Base-by-base conservation (phyloP, 129 eudicot genomes). In the Pseudognaphalium luteoalbum region DNA sequence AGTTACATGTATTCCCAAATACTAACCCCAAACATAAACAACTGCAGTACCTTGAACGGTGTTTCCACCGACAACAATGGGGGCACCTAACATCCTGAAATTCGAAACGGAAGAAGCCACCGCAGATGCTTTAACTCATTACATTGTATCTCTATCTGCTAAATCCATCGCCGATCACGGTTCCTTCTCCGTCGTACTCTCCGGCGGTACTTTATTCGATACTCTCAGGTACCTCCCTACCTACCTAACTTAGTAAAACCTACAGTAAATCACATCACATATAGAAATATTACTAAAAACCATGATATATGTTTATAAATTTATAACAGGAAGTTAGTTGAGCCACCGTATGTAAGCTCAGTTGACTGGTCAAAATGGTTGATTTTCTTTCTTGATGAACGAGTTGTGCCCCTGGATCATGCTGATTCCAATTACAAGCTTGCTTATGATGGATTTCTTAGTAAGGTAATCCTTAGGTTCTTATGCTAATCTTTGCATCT, bases 171-270 rank as follows among this genome's bases (percentile, higher is more conserved):
- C 78, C 7, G 82, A 74, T 50, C 84, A 90, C 50, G 92, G 91
- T 21, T 83, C 89, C 32, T 92, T 92, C 86, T 85, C 96, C 1
- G 88, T 92, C 44, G 90, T 89, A 50, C 82, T 91, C 42, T 89
- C 97, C 56, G 97, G 97, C 6, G 97, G 97, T 42, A 67, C 96
- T 22, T 74, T 92, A 16, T 85, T 92, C 41, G 88, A 92, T 68
- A 87, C 96, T n/a, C 66, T 61, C 35, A 61, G 66, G 66, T 61
- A 22, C 2, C 35, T 25, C 11, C 25, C n/a, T 57, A 17, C 19
- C 62, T n/a, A 59, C 2, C 25, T 59, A 9, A 59, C 3, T 39
- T 39, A 39, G 8, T 2, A 39, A 9, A 44, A 44, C 52, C 52
- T 44, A 12, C 0, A 25, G 1, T 25, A 25, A 25, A 0, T 25